Percentiles rank a stretch among this genome's conserved stretches.
These are phyloP conservation scores for Prosopis cineraria DNA, from an alignment of 306 rosid species.

Conservation along the genomic window DNA sequence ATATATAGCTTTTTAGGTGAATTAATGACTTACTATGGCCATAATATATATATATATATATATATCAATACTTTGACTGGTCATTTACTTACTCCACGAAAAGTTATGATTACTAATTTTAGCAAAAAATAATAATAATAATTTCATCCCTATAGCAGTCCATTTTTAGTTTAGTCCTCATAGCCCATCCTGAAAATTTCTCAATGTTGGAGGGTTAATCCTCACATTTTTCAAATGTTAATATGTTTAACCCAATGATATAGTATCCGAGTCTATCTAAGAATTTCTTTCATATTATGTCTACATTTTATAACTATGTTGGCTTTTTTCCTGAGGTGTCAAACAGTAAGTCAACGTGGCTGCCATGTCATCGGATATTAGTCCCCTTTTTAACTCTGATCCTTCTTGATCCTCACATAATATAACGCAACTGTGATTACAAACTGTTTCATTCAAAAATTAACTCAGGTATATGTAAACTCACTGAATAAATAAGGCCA, in stretches of 20 bases:
- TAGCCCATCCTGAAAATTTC: no score
- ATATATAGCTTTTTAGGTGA: background rate
- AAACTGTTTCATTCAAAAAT: background rate
- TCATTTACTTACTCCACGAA: background rate
- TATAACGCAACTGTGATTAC: background rate
- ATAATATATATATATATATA: no score
- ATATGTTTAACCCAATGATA: no score
- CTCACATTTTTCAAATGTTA: no score
- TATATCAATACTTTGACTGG: background rate
- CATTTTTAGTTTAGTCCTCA: background rate
- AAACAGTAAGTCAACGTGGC: background rate
- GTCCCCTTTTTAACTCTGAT: background rate
- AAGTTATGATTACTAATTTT: background rate
- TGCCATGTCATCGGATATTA: background rate
- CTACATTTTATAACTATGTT: background rate
- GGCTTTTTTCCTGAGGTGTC: background rate
- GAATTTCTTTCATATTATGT: background rate
- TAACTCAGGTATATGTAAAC: background rate
- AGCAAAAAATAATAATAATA: no score
- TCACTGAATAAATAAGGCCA: background rate
- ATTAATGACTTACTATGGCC: no score
- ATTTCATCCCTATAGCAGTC: background rate
- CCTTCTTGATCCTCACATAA: background rate
- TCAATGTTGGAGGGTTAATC: no score
- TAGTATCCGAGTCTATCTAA: no score